Evolutionary conservation across 192 early-diverging fungal genomes (phyloP), one percentile per base, ranked within the genome.

Genomic region (Podila horticola): DNA sequence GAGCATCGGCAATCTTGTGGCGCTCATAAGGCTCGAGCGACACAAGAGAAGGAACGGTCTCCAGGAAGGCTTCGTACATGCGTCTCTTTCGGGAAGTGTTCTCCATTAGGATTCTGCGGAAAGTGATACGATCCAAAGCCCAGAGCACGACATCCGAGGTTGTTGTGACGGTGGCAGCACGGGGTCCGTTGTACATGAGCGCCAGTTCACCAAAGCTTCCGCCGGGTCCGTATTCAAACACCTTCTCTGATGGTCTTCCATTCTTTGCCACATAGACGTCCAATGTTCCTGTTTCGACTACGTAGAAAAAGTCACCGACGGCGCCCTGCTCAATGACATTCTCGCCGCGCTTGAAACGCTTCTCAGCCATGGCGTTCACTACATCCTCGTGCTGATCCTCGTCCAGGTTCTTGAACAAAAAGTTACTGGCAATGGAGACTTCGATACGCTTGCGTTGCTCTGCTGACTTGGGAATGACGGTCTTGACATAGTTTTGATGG

Each of bases 151-250:
- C 86, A 57, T 94, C 90, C 8, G 90, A 89, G 0, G 96, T 98
- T 1, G 96, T 93, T 7, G 88, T 86, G n/a, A 99, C 93, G 0
- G 97, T 98, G 29, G 98, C 98, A 1, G 98, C 98, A 48, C 98
- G 91, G 17, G 98, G 98, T 12, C 96, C 97, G 75, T 98, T 98
- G 86, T 99, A 99, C 98, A 99, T 99, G 13, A 99, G 89, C 48
- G 98, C 98, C 61, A 99, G 89, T 86, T 99, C 97, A 66, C 98
- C 98, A 93, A 99, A 99, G 79, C 92, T 93, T 58, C 95, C 97
- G 51, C 94, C 92, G 10, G 94, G 87, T 8, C 84, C 93, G 73
- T 97, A 97, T 52, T 89, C 86, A 58, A 90, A 83, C 5, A 98
- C 97, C 74, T 93, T 95, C 58, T 86, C 84, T 6, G 93, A 87